Evolutionary conservation across 305 asterid genomes (phyloP).

Genomic region (Andrographis paniculata): DNA sequence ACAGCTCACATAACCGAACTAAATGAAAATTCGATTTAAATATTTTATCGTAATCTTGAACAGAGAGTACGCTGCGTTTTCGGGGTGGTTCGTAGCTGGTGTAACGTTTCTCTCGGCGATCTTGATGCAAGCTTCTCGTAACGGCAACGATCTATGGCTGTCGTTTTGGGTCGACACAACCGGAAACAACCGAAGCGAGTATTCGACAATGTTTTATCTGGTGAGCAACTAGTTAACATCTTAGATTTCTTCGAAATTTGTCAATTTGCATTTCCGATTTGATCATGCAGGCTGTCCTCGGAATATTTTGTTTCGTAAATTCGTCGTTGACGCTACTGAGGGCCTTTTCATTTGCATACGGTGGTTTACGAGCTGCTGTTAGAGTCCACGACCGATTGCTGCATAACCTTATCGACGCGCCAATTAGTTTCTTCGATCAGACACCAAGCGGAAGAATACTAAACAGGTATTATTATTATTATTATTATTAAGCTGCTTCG

Average conservation of each 20-base stretch:
- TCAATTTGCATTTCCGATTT: slow-evolving; percentile 13
- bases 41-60: slow-evolving; percentile 18
- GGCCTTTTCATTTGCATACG: slow-evolving; percentile 89
- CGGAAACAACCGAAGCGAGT: slow-evolving; percentile 38
- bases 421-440: slow-evolving; percentile 79
- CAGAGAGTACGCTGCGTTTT: slow-evolving; percentile 88
- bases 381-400: slow-evolving; percentile 60
- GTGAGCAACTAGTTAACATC: slow-evolving; percentile 29
- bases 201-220: slow-evolving; percentile 73
- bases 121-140: slow-evolving; percentile 97
- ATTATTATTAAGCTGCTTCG: slow-evolving; percentile 9
- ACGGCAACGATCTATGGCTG: slow-evolving; percentile 94
- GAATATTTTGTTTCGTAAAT: slow-evolving; percentile 67
- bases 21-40: slow-evolving; percentile 4
- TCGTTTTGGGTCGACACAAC: slow-evolving; percentile 94
- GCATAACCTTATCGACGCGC: slow-evolving; percentile 56
- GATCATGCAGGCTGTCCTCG: slow-evolving; percentile 55
- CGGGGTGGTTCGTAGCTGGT: slow-evolving; percentile 66
- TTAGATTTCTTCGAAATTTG: too few relatives aligned
- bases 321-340: slow-evolving; percentile 74
- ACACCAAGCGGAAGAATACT: slow-evolving; percentile 93
- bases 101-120: slow-evolving; percentile 68
- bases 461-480: slow-evolving; percentile 57
- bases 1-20: slow-evolving; percentile 3
- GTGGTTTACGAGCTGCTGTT: slow-evolving; percentile 87